phyloP scores from a whole-genome alignment of 2,329 filamentous ascomycete genomes.

The Colletotrichum tabaci region DNA sequence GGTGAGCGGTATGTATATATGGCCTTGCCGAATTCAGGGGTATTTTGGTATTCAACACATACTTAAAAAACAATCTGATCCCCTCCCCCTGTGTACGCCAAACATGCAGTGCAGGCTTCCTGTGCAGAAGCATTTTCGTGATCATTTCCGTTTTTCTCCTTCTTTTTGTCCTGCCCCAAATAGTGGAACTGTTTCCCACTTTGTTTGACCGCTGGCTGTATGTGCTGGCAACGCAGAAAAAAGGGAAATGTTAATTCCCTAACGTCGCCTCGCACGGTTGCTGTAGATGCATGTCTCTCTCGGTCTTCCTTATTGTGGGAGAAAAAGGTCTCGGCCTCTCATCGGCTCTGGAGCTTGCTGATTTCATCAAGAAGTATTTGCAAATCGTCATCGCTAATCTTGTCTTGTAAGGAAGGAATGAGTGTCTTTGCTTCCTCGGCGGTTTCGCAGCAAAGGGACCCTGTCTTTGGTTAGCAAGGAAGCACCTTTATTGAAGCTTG shows the following conservation, averaged over 20 bases:
- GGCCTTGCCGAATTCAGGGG: conserved; percentile 34
- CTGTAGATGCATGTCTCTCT: background rate
- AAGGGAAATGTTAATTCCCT: background rate
- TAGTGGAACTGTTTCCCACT: background rate
- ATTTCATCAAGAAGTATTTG: conserved; percentile 92
- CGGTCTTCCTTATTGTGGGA: background rate
- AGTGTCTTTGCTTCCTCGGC: conserved; percentile 97
- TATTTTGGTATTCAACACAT: conserved; percentile 43
- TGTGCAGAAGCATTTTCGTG: conserved; percentile 27
- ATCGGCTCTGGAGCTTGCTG: conserved; percentile 76
- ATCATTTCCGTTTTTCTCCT: conserved; percentile 14
- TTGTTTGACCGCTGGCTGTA: background rate
- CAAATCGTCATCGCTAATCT: conserved; percentile 91
- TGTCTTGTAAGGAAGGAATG: conserved; percentile 89
- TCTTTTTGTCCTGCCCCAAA: conserved; percentile 4
- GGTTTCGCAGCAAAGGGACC: conserved; percentile 91
- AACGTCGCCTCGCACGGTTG: background rate
- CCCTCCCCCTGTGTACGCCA: conserved; percentile 40
- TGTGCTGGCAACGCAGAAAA: background rate
- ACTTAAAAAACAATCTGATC: conserved; percentile 40
- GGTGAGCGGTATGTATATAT: background rate
- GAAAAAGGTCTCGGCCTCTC: conserved; percentile 17
- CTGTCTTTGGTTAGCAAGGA: conserved; percentile 59
- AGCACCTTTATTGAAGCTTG: no score
- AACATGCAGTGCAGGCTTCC: conserved; percentile 40